Base-by-base conservation (phyloP, 192 early-diverging fungal genomes). In the Backusella circina region DNA sequence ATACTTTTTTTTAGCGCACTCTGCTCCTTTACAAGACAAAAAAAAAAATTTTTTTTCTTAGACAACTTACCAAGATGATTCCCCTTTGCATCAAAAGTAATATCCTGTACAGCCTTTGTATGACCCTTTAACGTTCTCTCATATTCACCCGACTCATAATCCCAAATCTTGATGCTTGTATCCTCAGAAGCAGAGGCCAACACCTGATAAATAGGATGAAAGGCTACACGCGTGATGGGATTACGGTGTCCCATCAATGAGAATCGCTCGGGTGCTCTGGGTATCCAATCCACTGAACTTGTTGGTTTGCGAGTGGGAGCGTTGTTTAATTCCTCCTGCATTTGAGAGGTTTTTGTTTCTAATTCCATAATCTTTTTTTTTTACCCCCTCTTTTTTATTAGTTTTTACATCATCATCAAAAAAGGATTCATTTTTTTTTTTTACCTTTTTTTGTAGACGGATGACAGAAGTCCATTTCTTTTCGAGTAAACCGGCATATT, bases 401-500 rank as follows among this genome's bases (percentile, higher is more conserved):
- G 16, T 41, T 41, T 41, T 41, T 41, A 13, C 36, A 9, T 39
- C 10, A 39, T 39, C 39, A 67, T 21, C 16, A 18, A n/a, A 33
- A 5, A 18, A 26, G 3, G 32, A 0, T 1, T 16, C n/a, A n/a
- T n/a, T 35, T 21, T 67, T 38, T n/a, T 67, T 33, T 37, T 18
- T 67, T 38, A 86, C 86, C 83, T 97, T 97, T 76, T 95, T 95
- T 76, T 98, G 95, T 73, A 97, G 80, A 6, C 96, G 85, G 65
- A 98, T 93, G 10, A 97, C 91, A 18, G 94, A 94, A 13, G 93
- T 93, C 97, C 97, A 98, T 76, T 98, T 98, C 77, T 94, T 94
- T 79, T 96, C 93, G 50, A 96, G 81, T 64, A 95, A 69, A 31
- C 92, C 93, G 18, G 94, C 84, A 69, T 90, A 93, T 74, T 90